Percentiles rank a stretch among this genome's conserved stretches.
Evolutionary conservation across 225 moss, liverwort and hornwort genomes (phyloP).

Genomic region (Thuidium tamariscinum): DNA sequence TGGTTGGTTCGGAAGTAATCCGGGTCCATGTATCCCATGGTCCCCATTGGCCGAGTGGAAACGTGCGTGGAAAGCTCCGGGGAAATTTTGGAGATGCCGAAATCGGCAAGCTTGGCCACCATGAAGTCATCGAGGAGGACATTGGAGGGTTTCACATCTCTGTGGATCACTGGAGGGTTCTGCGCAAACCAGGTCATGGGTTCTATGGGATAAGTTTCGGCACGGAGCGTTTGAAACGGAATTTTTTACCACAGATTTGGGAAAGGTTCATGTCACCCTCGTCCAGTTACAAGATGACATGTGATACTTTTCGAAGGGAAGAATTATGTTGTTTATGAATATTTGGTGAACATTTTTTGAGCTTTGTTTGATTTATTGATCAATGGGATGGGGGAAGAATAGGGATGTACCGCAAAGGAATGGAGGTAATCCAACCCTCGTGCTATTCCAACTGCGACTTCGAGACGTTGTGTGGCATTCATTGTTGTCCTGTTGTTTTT

Average conservation of each 20-base stretch:
- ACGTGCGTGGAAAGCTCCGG: constrained; percentile 4
- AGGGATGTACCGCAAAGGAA: constrained; percentile 15
- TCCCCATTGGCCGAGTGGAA: constrained; percentile 4
- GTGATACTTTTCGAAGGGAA: no score
- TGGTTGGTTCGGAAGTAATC: constrained; percentile 21
- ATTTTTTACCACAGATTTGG: background rate
- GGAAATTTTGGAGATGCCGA: constrained; percentile 15
- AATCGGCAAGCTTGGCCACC: constrained; percentile 19
- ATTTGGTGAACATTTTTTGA: no score
- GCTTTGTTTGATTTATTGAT: background rate
- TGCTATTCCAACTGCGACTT: constrained; percentile 28
- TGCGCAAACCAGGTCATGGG: background rate
- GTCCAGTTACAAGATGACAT: background rate
- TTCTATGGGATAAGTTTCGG: no score
- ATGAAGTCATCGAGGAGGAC: constrained; percentile 3
- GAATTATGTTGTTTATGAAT: no score
- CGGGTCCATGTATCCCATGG: constrained; percentile 18
- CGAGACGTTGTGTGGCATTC: background rate
- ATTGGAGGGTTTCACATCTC: constrained; percentile 13
- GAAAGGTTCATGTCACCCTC: background rate
- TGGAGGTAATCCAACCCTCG: constrained; percentile 44
- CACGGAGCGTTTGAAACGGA: no score
- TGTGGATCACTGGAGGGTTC: constrained; percentile 14
- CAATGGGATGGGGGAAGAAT: background rate
- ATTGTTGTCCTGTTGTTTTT: constrained; percentile 10